phyloP scores from a whole-genome alignment of 2,329 filamentous ascomycete species.

The Amylocarpus encephaloides region DNA sequence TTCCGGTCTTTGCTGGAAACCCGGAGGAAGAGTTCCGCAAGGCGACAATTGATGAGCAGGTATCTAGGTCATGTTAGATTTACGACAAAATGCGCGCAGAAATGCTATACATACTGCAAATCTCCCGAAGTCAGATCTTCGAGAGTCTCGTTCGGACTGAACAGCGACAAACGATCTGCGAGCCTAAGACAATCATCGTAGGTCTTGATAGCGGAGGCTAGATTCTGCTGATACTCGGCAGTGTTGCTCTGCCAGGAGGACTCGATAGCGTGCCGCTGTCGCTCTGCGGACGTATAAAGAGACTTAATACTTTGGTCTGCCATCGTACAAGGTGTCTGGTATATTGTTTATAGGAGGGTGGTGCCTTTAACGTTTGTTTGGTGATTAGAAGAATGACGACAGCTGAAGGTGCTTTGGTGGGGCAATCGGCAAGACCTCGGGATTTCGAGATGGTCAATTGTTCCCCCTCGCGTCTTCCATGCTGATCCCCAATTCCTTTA shows the following conservation, averaged over 20 bases:
- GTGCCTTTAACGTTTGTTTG: conserved; percentile 1
- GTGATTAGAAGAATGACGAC: not conserved
- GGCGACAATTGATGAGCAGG: conserved; percentile 67
- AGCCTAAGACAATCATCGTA: conserved; percentile 69
- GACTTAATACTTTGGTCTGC: conserved; percentile 40
- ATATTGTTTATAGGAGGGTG: not conserved
- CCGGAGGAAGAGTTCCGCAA: conserved; percentile 73
- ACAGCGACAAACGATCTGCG: conserved; percentile 67
- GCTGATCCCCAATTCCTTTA: not conserved
- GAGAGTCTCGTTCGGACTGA: conserved; percentile 82
- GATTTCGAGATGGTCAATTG: not conserved
- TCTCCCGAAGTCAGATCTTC: conserved; percentile 85
- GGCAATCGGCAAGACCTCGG: not conserved
- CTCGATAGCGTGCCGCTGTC: conserved; percentile 51
- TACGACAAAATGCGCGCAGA: not conserved
- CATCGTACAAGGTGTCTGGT: conserved; percentile 36
- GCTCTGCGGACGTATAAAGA: conserved; percentile 49
- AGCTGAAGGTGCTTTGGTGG: conserved; percentile 1
- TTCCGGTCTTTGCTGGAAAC: conserved; percentile 58
- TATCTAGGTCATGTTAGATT: conserved; percentile 44
- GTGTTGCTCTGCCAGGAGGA: conserved; percentile 58
- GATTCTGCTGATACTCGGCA: conserved; percentile 58
- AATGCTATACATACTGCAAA: conserved; percentile 52
- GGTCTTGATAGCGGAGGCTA: conserved; percentile 59
- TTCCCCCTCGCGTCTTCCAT: not conserved